Evolutionary conservation across 2,329 filamentous ascomycete genomes (phyloP).

Genomic region (Leptographium procerum): DNA sequence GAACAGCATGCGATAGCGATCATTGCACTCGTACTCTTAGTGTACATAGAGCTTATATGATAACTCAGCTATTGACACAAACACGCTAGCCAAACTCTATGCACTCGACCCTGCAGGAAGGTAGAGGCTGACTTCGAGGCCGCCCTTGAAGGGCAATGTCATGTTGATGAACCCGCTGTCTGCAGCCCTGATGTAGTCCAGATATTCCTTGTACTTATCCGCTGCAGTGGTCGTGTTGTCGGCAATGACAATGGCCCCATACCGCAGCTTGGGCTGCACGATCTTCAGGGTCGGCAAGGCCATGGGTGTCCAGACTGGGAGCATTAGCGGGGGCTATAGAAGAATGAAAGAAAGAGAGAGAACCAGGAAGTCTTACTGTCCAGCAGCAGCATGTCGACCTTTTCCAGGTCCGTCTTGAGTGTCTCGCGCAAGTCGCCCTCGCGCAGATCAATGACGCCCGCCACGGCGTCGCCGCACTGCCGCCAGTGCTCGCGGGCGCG

Average conservation of each 20-base stretch:
- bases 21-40: too few relatives aligned
- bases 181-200: constrained; percentile 26
- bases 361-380: constrained; percentile 39
- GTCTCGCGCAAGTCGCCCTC: constrained; percentile 48
- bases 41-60: background rate
- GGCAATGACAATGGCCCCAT: constrained; percentile 27
- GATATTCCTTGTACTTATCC: constrained; percentile 25
- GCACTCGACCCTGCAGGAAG: background rate
- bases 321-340: background rate
- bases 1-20: too few relatives aligned
- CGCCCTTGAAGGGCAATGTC: constrained; percentile 14
- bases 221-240: constrained; percentile 27
- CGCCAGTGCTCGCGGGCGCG: constrained; percentile 43
- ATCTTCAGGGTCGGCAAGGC: constrained; percentile 25
- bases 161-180: constrained; percentile 27
- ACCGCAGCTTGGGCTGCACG: constrained; percentile 20
- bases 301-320: constrained; percentile 18
- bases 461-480: constrained; percentile 35
- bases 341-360: background rate
- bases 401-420: constrained; percentile 30
- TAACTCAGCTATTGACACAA: too few relatives aligned
- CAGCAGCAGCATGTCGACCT: constrained; percentile 46
- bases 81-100: too few relatives aligned
- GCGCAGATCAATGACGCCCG: constrained; percentile 40
- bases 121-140: constrained; percentile 15